phyloP scores from a whole-genome alignment of 805 yeast species.

The Candida orba region DNA sequence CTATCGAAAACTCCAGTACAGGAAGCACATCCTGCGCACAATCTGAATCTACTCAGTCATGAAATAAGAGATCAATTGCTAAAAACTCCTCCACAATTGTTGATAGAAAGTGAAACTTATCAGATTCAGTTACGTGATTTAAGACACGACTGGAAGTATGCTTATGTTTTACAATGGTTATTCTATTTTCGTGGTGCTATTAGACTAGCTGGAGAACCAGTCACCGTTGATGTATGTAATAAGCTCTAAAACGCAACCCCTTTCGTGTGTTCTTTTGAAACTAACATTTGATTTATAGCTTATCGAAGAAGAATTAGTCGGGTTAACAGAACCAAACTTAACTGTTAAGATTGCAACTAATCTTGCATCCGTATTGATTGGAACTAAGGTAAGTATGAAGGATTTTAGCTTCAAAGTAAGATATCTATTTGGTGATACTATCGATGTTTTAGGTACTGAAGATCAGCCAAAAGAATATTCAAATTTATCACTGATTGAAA shows the following conservation, averaged over 20 bases:
- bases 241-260: conserved; percentile 6
- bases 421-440: conserved; percentile 20
- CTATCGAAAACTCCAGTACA: conserved; percentile 13
- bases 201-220: conserved; percentile 41
- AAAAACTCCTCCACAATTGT: conserved; percentile 32
- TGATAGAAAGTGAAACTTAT: conserved; percentile 33
- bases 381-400: conserved; percentile 16
- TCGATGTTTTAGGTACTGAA: conserved; percentile 18
- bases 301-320: conserved; percentile 54
- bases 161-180: conserved; percentile 47
- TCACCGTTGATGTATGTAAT: conserved; percentile 42
- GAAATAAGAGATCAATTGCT: conserved; percentile 30
- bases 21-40: conserved; percentile 24
- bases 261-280: background rate
- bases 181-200: conserved; percentile 44
- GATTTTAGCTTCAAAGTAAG: conserved; percentile 23
- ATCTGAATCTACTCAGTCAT: conserved; percentile 20
- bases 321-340: conserved; percentile 34
- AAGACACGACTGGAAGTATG: conserved; percentile 31
- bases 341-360: conserved; percentile 34
- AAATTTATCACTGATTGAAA: conserved; percentile 35
- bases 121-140: conserved; percentile 23
- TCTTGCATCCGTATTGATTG: conserved; percentile 16
- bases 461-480: conserved; percentile 30
- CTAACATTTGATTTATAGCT: conserved; percentile 6